These are phyloP conservation scores for Beauveria scarabaeidicola DNA, from an alignment of 2,329 filamentous ascomycete genomes.

Conservation along the genomic window DNA sequence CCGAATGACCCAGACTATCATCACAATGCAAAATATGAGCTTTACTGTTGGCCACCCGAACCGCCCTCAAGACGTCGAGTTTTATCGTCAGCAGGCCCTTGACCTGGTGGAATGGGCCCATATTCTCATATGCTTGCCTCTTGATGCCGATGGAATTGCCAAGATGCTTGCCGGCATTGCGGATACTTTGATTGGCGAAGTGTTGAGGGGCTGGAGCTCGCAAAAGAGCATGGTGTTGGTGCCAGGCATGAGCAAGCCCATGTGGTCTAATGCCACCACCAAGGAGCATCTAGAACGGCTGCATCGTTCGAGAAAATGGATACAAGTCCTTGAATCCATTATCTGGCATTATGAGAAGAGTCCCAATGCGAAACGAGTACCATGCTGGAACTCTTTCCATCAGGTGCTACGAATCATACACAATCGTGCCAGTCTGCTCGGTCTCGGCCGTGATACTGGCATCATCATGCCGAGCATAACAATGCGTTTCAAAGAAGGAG, in stretches of 20 bases:
- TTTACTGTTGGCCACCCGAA: constrained; percentile 24
- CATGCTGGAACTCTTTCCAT: constrained; percentile 57
- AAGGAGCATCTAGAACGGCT: constrained; percentile 82
- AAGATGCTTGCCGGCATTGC: constrained; percentile 83
- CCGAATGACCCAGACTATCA: constrained; percentile 53
- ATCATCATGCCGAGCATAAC: constrained; percentile 34
- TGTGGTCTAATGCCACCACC: constrained; percentile 87
- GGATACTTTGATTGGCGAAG: constrained; percentile 70
- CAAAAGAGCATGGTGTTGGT: constrained; percentile 78
- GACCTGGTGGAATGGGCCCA: constrained; percentile 83
- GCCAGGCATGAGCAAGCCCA: constrained; percentile 78
- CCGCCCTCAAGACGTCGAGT: constrained; percentile 41
- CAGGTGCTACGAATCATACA: constrained; percentile 67
- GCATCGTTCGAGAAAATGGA: constrained; percentile 69
- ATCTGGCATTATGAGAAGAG: constrained; percentile 66
- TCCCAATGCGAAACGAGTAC: constrained; percentile 41
- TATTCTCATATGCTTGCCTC: constrained; percentile 72
- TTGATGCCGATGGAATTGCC: constrained; percentile 75
- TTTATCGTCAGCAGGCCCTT: constrained; percentile 42
- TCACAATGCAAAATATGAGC: constrained; percentile 48
- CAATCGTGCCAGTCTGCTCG: constrained; percentile 68
- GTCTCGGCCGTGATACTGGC: constrained; percentile 63
- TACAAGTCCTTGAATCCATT: constrained; percentile 71
- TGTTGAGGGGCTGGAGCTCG: constrained; percentile 78
- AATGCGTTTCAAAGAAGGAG: constrained; percentile 25